Evolutionary conservation across 768 basidiomycete species (phyloP), one percentile per base, ranked within the genome.

Genomic region (Suillus luteus): DNA sequence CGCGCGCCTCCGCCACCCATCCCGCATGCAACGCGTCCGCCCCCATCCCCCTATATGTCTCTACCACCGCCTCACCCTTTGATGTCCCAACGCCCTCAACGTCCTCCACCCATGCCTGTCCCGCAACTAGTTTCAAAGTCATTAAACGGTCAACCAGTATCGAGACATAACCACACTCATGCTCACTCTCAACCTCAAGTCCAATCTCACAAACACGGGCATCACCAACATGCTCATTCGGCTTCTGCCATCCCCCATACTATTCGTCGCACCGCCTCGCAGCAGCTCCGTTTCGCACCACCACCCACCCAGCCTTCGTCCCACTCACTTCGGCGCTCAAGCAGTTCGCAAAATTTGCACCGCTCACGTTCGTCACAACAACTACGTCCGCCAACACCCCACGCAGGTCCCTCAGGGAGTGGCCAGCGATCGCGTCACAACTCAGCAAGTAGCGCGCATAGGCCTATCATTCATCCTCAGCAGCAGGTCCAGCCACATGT

Each of bases 191-290:
- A 48, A 55, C 24, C 44, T 41, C 61, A 59, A 54, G 46, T 33
- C 31, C 65, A 17, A 22, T 69, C 24, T 68, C 73, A 11, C 57
- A 58, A 40, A 12, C 57, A 70, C 62, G 33, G 62, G 49, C 14
- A 55, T 66, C 43, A 62, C 69, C 70, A 72, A 22, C 71, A 67
- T 61, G 70, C 76, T 43, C 73, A 76, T 46, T 75, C 71, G 24
- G 63, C 63, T 37, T 65, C 76, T 48, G 59, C 65, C 10, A 43
- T 9, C 12, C 22, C 59, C n/a, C 64, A 60, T 19, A 19, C 64
- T 9, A 62, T 65, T 44, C 67, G 67, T 44, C 59, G 65, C 38
- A 49, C 35, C 22, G 62, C 66, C 27, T n/a, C 58, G 24, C 66
- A 57, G 63, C 61, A 55, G 49, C 61, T 57, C 5, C 67, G 33